phyloP scores from a whole-genome alignment of 2,329 filamentous ascomycete genomes.

The Talaromyces atroroseus region DNA sequence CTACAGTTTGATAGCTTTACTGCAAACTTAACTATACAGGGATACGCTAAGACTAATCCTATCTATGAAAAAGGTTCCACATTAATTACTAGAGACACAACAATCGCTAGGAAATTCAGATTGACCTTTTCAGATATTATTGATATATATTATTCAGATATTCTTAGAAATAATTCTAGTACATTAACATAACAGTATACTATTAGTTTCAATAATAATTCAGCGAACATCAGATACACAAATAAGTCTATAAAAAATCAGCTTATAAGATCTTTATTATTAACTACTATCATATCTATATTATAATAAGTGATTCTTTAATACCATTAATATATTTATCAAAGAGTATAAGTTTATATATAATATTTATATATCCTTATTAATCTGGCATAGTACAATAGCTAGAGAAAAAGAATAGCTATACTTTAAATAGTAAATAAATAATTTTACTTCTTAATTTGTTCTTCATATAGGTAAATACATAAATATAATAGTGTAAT shows the following conservation, averaged over 20 bases:
- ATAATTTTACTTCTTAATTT: too few relatives aligned
- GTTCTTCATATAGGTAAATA: too few relatives aligned
- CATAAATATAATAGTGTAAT: too few relatives aligned
- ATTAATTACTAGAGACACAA: background rate
- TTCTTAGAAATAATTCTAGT: slow-evolving; percentile 9
- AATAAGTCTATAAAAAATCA: background rate
- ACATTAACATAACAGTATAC: slow-evolving; percentile 14
- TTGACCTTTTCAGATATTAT: background rate
- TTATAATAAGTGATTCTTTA: too few relatives aligned
- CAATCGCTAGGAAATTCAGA: background rate
- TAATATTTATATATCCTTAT: too few relatives aligned
- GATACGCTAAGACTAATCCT: background rate
- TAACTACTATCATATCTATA: background rate
- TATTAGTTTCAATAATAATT: slow-evolving; percentile 17
- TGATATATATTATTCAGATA: slow-evolving; percentile 17
- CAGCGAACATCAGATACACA: slow-evolving; percentile 15
- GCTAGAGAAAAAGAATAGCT: too few relatives aligned
- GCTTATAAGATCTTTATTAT: background rate
- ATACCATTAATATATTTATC: too few relatives aligned
- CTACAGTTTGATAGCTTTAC: slow-evolving; percentile 2
- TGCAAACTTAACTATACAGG: slow-evolving; percentile 2
- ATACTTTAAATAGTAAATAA: too few relatives aligned
- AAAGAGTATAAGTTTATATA: too few relatives aligned
- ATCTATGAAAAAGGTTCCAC: background rate
- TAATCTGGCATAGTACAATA: too few relatives aligned